Base-by-base conservation (phyloP, 768 basidiomycete species). In the Podaxis carcinomalis region DNA sequence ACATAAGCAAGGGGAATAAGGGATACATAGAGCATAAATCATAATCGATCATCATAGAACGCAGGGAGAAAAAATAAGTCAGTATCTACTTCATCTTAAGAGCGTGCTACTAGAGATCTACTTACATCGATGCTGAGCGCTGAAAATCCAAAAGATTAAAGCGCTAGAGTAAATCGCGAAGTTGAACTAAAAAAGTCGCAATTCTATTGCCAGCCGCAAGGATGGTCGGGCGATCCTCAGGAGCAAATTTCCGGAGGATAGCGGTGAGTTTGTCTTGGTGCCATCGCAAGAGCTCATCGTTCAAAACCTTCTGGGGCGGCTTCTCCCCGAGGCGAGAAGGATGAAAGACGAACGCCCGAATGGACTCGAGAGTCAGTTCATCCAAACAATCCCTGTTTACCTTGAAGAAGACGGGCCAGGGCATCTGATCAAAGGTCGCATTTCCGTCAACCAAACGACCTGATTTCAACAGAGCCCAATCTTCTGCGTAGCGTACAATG, bases 11-110 rank as follows among this genome's bases (percentile, higher is more conserved):
- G 28, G 28, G 28, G 28, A 28, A 50, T 21, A 19, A 21, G 4
- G 44, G n/a, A 11, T 25, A 50, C 56, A 57, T 57, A 57, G 0
- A 3, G 19, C 56, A 57, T 57, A 57, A 47, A 40, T 10, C 56
- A 57, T 57, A 57, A 11, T 16, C 25, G 10, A 13, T 7, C 27
- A 35, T n/a, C 35, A 25, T 47, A 36, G 40, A 4, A n/a, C 35
- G 35, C 4, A 25, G 25, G n/a, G 14, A 46, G 32, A 37, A 23
- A 35, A 49, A 35, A 47, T n/a, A 57, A 50, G 47, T 57, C 56
- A 57, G 56, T 49, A 57, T 37, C 47, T 57, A 57, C 44, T 39
- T 36, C 27, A 1, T 50, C 6, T 5, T 16, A 21, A 37, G 19
- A 14, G 32, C 14, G 11, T 23, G 21, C 13, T 53, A 53, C 35